Conservation (phyloP, 176 grass and related monocot species). For the Dactylis glomerata region DNA sequence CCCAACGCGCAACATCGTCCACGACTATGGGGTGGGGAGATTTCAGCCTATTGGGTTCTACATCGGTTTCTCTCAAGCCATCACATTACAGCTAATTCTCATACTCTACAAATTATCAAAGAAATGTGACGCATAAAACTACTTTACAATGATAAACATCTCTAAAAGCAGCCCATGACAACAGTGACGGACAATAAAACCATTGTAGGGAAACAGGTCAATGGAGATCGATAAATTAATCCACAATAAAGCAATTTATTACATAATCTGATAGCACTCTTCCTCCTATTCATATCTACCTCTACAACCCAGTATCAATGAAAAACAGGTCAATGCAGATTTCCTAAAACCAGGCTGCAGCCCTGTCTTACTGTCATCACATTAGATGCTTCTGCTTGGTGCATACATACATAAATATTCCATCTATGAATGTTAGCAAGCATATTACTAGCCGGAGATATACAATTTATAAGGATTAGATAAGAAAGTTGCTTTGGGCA, state of each 20-base stretch:
- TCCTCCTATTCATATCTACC: neutral
- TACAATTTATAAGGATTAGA: slow-evolving; percentile 44
- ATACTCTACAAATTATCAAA: too few species aligned
- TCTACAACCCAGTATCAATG: neutral
- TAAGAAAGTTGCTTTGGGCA: slow-evolving; percentile 39
- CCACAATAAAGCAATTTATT: neutral
- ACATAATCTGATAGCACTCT: too few species aligned
- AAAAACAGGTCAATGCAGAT: neutral
- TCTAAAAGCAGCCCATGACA: neutral
- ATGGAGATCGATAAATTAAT: neutral
- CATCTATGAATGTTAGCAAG: neutral
- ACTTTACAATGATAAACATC: neutral
- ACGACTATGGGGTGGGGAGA: too few species aligned
- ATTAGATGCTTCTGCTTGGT: neutral
- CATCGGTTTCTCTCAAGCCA: too few species aligned
- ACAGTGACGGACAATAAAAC: neutral
- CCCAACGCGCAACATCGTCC: too few species aligned
- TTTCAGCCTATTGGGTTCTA: too few species aligned
- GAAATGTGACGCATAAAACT: neutral
- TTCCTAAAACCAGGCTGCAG: neutral
- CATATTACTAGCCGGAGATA: neutral
- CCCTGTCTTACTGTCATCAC: neutral
- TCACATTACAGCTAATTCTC: too few species aligned
- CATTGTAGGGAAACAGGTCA: neutral
- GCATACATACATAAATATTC: neutral